A percentile compares a stretch with the other conserved stretches of the same genome.
Conservation (phyloP, 352 stramenopile genomes). For the Globisporangium cylindrosporum region DNA sequence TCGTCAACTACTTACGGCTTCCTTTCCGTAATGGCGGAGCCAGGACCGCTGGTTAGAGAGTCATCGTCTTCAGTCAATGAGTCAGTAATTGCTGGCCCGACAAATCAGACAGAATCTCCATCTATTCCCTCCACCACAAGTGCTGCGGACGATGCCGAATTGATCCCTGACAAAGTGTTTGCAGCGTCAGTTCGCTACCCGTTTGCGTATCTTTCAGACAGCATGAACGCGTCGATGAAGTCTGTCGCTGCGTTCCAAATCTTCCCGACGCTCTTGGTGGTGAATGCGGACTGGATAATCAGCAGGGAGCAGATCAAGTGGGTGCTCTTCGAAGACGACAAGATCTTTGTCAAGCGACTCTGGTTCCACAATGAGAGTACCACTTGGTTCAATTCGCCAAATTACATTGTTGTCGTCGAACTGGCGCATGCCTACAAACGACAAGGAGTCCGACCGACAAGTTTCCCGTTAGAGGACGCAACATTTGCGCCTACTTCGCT, state of each 20-base stretch:
- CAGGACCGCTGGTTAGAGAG: too few relatives aligned
- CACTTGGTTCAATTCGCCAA: too few relatives aligned
- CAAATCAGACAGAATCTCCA: too few relatives aligned
- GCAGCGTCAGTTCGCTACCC: background rate
- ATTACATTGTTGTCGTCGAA: background rate
- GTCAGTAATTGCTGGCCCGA: too few relatives aligned
- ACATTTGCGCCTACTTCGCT: background rate
- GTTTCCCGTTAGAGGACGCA: background rate
- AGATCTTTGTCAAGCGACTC: background rate
- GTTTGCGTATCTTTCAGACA: conserved; percentile 9
- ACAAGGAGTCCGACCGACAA: background rate
- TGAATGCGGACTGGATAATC: background rate
- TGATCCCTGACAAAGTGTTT: too few relatives aligned
- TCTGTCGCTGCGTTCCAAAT: background rate
- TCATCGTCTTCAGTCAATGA: too few relatives aligned
- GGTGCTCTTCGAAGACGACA: conserved; percentile 5
- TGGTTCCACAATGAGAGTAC: background rate
- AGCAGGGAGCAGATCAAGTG: conserved; percentile 1
- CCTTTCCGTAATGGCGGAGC: too few relatives aligned
- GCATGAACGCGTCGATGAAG: background rate
- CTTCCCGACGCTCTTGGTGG: background rate
- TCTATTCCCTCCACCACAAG: too few relatives aligned
- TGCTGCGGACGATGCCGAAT: too few relatives aligned
- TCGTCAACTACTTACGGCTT: too few relatives aligned
- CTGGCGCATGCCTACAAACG: background rate